These are phyloP conservation scores for Blakeslea trispora DNA, from an alignment of 371 early-diverging fungal species.

Conservation along the genomic window DNA sequence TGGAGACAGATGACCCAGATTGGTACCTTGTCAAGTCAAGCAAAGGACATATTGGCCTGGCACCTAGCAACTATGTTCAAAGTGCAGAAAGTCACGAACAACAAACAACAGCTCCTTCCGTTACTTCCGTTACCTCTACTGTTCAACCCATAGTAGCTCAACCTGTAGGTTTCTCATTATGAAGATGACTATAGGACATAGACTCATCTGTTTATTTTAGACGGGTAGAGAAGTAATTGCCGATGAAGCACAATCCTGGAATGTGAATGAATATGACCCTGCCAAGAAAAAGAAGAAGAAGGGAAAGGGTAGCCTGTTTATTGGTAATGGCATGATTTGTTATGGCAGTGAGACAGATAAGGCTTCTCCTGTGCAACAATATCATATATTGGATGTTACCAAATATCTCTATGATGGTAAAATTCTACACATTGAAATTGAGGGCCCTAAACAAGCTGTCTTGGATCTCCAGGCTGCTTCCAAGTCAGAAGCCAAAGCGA, in stretches of 20 bases:
- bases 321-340: constrained; percentile 67
- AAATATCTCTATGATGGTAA: constrained; percentile 64
- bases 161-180: constrained; percentile 29
- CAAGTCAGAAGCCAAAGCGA: constrained; percentile 70
- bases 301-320: constrained; percentile 68
- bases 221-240: constrained; percentile 25
- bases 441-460: constrained; percentile 52
- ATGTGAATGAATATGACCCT: constrained; percentile 58
- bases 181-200: too few relatives aligned
- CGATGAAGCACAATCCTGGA: constrained; percentile 48
- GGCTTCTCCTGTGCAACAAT: constrained; percentile 69
- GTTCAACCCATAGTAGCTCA: constrained; percentile 31
- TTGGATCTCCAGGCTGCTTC: constrained; percentile 70
- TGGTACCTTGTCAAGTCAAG: constrained; percentile 72
- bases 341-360: constrained; percentile 76
- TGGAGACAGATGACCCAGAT: constrained; percentile 78
- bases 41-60: constrained; percentile 66
- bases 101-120: constrained; percentile 9
- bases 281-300: constrained; percentile 82
- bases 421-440: constrained; percentile 63
- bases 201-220: too few relatives aligned
- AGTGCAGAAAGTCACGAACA: constrained; percentile 5
- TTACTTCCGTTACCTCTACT: constrained; percentile 12
- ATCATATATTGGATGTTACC: constrained; percentile 61
- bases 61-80: constrained; percentile 74